Percentiles rank a stretch among this genome's conserved stretches.
Conservation (phyloP, 805 yeast species). For the Komagataella pseudopastoris region DNA sequence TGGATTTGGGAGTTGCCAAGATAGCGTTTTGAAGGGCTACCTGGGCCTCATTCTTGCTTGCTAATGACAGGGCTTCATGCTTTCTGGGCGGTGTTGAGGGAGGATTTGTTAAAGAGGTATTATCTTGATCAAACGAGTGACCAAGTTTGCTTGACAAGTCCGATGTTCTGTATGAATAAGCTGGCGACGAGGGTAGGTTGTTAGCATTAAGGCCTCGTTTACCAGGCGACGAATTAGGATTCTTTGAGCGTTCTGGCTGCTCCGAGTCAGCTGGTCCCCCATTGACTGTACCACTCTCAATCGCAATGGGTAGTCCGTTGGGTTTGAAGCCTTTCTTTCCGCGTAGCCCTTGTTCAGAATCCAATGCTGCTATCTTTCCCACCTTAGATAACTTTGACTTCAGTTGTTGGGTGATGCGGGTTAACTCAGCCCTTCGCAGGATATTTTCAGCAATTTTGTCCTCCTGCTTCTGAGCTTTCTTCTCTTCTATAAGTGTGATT, state of each 20-base stretch:
- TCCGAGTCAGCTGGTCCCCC: background rate
- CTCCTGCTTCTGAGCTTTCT: slow-evolving; percentile 11
- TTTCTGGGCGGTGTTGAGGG: slow-evolving; percentile 9
- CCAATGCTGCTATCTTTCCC: slow-evolving; percentile 10
- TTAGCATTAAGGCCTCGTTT: slow-evolving; percentile 8
- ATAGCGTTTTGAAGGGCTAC: slow-evolving; percentile 11
- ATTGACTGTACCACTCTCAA: background rate
- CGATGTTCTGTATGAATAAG: slow-evolving; percentile 9
- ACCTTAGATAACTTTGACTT: slow-evolving; percentile 27
- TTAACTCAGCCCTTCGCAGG: slow-evolving; percentile 29
- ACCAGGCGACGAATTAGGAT: background rate
- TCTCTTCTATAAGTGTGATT: background rate
- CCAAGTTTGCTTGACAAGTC: slow-evolving; percentile 7
- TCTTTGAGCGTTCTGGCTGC: background rate
- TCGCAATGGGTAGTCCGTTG: background rate
- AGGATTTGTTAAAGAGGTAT: slow-evolving; percentile 7
- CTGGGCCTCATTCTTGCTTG: slow-evolving; percentile 7
- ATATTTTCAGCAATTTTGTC: slow-evolving; percentile 29
- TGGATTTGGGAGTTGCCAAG: slow-evolving; percentile 18
- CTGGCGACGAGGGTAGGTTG: slow-evolving; percentile 17
- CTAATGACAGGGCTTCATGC: slow-evolving; percentile 5
- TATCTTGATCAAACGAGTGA: slow-evolving; percentile 5
- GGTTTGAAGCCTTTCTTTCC: background rate
- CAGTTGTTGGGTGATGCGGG: slow-evolving; percentile 29
- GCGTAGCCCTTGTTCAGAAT: background rate